Evolutionary conservation across 106 monocot genomes (phyloP).

Genomic region (Chionographis japonica): DNA sequence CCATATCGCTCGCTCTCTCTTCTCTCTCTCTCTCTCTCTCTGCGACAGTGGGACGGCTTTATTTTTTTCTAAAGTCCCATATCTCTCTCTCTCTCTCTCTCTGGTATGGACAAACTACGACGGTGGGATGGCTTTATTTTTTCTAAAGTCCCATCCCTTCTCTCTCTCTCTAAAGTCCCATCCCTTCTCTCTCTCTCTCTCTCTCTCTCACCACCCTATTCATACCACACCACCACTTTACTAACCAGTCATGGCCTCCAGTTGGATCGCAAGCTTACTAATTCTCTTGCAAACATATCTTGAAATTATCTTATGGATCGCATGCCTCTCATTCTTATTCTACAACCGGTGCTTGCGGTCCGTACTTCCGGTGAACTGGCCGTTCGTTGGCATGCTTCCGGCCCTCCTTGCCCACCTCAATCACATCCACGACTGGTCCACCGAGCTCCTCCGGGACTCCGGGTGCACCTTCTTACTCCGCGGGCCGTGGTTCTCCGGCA

Average conservation of each 20-base stretch:
- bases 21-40: too few relatives aligned
- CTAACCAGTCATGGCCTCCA: too few relatives aligned
- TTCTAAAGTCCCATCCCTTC: background rate
- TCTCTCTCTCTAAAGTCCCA: background rate
- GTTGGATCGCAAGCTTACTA: background rate
- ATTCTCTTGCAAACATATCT: background rate
- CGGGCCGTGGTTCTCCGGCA: constrained; percentile 4
- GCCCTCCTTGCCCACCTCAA: constrained; percentile 3
- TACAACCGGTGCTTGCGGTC: too few relatives aligned
- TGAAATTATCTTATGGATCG: background rate
- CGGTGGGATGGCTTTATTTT: too few relatives aligned
- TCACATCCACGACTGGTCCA: constrained; percentile 19
- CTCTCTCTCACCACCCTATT: background rate
- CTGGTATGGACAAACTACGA: too few relatives aligned
- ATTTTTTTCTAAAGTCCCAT: too few relatives aligned
- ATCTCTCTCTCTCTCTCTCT: too few relatives aligned
- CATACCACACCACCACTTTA: too few relatives aligned
- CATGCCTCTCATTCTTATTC: too few relatives aligned
- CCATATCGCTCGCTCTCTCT: too few relatives aligned
- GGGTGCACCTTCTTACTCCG: constrained; percentile 8
- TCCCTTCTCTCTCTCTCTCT: background rate
- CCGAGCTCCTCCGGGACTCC: background rate
- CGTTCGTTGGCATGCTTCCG: constrained; percentile 13
- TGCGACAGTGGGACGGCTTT: too few relatives aligned
- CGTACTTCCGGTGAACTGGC: constrained; percentile 8